Evolutionary conservation across 768 basidiomycete species (phyloP).

Genomic region (Tricholoma sp.): DNA sequence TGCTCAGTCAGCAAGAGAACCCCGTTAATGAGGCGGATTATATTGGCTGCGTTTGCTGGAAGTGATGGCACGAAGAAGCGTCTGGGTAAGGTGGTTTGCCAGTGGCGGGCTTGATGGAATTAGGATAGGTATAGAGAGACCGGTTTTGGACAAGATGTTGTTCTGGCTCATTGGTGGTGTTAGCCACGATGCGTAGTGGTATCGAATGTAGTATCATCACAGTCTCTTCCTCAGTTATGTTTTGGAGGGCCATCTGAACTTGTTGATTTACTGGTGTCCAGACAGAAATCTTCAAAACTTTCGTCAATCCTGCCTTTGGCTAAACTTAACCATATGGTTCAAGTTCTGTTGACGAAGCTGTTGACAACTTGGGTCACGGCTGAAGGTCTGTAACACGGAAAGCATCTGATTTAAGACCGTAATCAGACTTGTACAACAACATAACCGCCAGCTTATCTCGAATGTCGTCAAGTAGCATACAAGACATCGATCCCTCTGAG

Average conservation of each 20-base stretch:
- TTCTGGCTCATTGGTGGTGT: conserved; percentile 3
- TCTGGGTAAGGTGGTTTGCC: conserved; percentile 9
- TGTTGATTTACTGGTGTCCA: background rate
- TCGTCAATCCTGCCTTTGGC: background rate
- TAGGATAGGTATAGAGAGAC: conserved; percentile 14
- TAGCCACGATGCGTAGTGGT: background rate
- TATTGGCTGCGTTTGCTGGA: conserved; percentile 2
- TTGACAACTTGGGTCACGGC: background rate
- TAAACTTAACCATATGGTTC: background rate
- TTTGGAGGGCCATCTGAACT: background rate
- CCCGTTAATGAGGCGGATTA: conserved; percentile 8
- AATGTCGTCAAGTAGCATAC: conserved; percentile 34
- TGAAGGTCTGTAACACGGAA: background rate
- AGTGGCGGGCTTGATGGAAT: conserved; percentile 1
- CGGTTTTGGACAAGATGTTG: conserved; percentile 6
- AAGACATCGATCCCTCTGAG: conserved; percentile 23
- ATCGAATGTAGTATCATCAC: background rate
- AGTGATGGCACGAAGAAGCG: conserved; percentile 16
- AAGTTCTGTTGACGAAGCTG: background rate
- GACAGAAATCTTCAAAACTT: background rate
- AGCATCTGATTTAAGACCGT: background rate
- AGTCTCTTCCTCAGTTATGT: background rate
- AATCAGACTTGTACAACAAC: background rate
- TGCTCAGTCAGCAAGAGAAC: background rate
- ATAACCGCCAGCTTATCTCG: conserved; percentile 10